Conservation (phyloP, 345 rosid genomes). For the Hirschfeldia incana region DNA sequence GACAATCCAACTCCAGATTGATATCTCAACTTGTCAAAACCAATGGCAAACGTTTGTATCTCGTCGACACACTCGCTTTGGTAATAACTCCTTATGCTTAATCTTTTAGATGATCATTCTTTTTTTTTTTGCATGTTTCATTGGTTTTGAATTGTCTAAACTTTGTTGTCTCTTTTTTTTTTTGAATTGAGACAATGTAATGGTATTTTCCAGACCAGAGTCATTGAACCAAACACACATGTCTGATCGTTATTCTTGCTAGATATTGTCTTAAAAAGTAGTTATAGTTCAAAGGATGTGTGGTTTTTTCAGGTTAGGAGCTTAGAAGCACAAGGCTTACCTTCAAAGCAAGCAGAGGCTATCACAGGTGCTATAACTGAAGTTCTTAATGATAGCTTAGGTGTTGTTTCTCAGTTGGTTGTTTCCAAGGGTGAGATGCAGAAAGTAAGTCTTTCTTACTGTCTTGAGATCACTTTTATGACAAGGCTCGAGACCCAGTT, state of each 20-base stretch:
- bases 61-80: conserved; percentile 85
- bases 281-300: background rate
- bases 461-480: too few relatives aligned
- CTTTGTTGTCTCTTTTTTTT: background rate
- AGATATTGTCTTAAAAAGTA: background rate
- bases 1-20: conserved; percentile 38
- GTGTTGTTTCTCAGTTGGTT: conserved; percentile 70
- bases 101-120: background rate
- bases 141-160: background rate
- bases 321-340: conserved; percentile 78
- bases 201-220: background rate
- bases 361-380: conserved; percentile 76
- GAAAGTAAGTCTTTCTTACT: conserved; percentile 47
- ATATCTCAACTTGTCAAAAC: conserved; percentile 63
- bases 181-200: background rate
- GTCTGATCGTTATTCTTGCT: background rate
- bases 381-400: conserved; percentile 72
- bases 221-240: background rate
- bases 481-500: too few relatives aligned
- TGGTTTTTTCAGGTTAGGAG: conserved; percentile 60
- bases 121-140: background rate
- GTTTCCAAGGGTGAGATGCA: conserved; percentile 67
- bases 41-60: conserved; percentile 68
- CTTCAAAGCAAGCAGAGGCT: conserved; percentile 91
- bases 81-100: conserved; percentile 40